These are phyloP conservation scores for Ehretia macrophylla DNA, from an alignment of 257 asterid genomes.

Conservation along the genomic window DNA sequence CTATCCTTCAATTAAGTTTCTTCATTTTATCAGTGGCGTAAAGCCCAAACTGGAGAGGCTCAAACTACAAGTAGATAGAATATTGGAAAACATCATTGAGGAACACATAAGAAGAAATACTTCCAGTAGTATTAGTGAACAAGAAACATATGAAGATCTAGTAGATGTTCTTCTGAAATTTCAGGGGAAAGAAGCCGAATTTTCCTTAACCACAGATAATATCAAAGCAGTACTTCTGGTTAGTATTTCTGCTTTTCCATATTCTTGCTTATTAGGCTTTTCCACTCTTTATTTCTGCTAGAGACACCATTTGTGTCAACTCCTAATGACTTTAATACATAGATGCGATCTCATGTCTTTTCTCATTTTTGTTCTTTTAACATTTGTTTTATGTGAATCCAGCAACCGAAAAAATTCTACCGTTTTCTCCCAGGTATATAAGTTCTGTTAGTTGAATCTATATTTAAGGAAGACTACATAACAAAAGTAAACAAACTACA, in stretches of 20 bases:
- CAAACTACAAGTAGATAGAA: conserved; percentile 16
- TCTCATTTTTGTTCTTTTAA: no score
- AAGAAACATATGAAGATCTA: conserved; percentile 6
- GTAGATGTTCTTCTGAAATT: conserved; percentile 23
- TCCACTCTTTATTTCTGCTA: no score
- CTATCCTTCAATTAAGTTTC: not conserved
- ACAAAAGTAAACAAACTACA: no score
- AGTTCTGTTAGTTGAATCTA: no score
- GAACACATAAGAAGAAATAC: conserved; percentile 5
- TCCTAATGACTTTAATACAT: no score
- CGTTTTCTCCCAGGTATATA: no score
- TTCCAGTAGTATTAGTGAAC: not conserved
- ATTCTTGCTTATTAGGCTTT: no score
- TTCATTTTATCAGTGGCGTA: conserved; percentile 21
- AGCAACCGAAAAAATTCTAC: no score
- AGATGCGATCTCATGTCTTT: not conserved
- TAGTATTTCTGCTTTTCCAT: no score
- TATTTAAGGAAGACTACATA: no score
- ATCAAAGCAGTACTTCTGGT: conserved; percentile 26
- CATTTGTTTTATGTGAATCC: no score
- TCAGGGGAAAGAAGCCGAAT: conserved; percentile 11
- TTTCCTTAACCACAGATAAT: conserved; percentile 1
- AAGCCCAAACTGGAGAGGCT: conserved; percentile 15
- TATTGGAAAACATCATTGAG: conserved; percentile 21
- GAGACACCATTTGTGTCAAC: no score